Conservation (phyloP, 352 stramenopile species). For the Aphanomyces astaci region DNA sequence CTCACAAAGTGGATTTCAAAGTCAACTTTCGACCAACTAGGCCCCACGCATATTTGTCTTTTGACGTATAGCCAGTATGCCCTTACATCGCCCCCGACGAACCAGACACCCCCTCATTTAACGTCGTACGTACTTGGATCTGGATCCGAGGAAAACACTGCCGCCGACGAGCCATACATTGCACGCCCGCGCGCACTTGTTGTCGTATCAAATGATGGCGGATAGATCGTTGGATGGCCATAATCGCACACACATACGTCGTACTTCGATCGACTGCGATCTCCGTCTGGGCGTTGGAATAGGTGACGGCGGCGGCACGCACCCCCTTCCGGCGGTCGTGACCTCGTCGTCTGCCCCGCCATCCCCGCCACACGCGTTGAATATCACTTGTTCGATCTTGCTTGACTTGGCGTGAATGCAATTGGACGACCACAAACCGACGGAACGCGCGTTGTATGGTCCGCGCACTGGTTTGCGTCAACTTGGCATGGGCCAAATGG, state of each 20-base stretch:
- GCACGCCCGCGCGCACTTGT: neutral
- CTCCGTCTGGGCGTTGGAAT: neutral
- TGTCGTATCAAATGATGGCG: neutral
- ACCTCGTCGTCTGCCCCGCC: neutral
- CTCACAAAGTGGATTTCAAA: no score
- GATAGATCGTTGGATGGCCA: slow-evolving; percentile 9
- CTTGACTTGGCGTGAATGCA: slow-evolving; percentile 8
- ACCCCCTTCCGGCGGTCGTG: neutral
- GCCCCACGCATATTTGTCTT: no score
- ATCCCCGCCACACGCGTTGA: slow-evolving; percentile 8
- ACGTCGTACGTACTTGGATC: neutral
- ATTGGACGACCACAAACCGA: neutral
- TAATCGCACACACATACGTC: neutral
- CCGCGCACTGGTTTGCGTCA: neutral
- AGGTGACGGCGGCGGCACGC: neutral
- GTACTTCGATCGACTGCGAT: neutral
- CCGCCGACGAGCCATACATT: neutral
- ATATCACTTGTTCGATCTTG: neutral
- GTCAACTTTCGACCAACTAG: no score
- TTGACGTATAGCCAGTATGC: no score
- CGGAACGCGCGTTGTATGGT: slow-evolving; percentile 4
- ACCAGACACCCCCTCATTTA: no score
- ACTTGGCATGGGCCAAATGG: neutral
- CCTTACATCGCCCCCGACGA: no score
- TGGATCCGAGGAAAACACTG: slow-evolving; percentile 6